These are phyloP conservation scores for Clonostachys byssicola DNA, from an alignment of 2,329 filamentous ascomycete genomes.

Conservation along the genomic window DNA sequence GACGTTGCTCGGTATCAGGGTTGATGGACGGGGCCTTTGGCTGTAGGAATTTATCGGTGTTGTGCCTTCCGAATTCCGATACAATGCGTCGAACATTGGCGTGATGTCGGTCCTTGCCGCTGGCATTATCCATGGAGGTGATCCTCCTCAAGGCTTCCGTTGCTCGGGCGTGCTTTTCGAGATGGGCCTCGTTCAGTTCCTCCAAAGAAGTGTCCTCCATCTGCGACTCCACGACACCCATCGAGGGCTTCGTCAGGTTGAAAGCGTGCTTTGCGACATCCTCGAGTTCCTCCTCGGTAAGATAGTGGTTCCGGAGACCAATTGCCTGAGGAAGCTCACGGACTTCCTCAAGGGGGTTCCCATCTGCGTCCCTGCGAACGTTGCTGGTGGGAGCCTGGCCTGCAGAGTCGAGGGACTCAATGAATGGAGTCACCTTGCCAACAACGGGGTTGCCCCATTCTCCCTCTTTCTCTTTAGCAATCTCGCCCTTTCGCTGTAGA, in stretches of 20 bases:
- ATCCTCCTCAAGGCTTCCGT: slow-evolving; percentile 76
- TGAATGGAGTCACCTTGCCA: slow-evolving; percentile 75
- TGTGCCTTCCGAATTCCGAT: slow-evolving; percentile 84
- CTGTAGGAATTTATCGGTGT: slow-evolving; percentile 69
- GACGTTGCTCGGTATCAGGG: slow-evolving; percentile 32
- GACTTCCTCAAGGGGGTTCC: slow-evolving; percentile 25
- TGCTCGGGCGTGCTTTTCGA: slow-evolving; percentile 60
- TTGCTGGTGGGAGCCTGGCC: slow-evolving; percentile 39
- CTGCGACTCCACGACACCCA: slow-evolving; percentile 24
- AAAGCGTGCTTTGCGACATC: slow-evolving; percentile 64
- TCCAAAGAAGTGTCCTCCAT: slow-evolving; percentile 34
- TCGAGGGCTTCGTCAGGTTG: slow-evolving; percentile 57
- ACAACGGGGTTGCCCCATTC: slow-evolving; percentile 73
- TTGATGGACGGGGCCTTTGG: slow-evolving; percentile 51
- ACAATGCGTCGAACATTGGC: slow-evolving; percentile 84
- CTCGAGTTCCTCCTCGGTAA: slow-evolving; percentile 64
- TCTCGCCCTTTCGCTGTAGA: slow-evolving; percentile 65
- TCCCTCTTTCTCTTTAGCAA: slow-evolving; percentile 49
- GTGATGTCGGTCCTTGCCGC: slow-evolving; percentile 71
- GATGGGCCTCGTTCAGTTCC: slow-evolving; percentile 35
- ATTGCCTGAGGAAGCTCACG: slow-evolving; percentile 39
- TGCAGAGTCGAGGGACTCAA: slow-evolving; percentile 73
- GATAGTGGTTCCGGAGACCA: slow-evolving; percentile 69
- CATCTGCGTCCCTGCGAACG: slow-evolving; percentile 35
- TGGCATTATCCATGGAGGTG: slow-evolving; percentile 71